Base-by-base conservation (phyloP, 225 moss, liverwort and hornwort species). In the Marchantia polymorpha region DNA sequence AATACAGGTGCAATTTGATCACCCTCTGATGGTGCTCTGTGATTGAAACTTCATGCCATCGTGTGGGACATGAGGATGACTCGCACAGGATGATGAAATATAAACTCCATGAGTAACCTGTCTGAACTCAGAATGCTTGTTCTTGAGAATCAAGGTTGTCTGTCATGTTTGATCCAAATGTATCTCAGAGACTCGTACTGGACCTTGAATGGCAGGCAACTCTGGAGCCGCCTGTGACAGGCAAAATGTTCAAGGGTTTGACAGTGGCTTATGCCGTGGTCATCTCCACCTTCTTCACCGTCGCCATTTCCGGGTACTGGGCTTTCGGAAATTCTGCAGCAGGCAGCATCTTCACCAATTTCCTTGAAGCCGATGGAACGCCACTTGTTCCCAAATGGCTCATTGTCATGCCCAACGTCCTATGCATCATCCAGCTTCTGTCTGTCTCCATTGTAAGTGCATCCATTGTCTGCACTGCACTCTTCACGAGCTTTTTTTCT, bases 161-260 rank as follows among this genome's bases (percentile, higher is more conserved):
- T 39, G 5, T 39, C 39, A 39, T 39, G 39, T 39, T 39, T 67
- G 29, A 16, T 7, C 46, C 14, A 7, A 5, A 46, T 39, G 3
- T 27, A 14, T 67, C 67, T 29, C 1, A 31, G 67, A 12, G 46
- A 15, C 27, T 31, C 0, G 19, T 68, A 16, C 16, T n/a, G n/a
- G n/a, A n/a, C n/a, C 68, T 14, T 69, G 7, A 49, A 4, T 49
- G 49, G 22, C 83, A 90, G 91, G 91, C 86, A 27, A 91, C 88
- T 0, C 65, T 91, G 77, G 85, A 84, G 0, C 85, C 91, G 13
- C 88, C 87, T 0, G 87, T 78, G 58, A 67, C 66, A 1, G 90
- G 90, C 19, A 90, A 90, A 81, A 91, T 91, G 91, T 84, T 91
- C 67, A 91, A 88, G 70, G 91, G 91, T 15, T 69, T 91, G 69